A percentile compares a stretch with the other conserved stretches of the same genome.
Evolutionary conservation across 306 rosid species (phyloP).

Genomic region (Quercus robur): DNA sequence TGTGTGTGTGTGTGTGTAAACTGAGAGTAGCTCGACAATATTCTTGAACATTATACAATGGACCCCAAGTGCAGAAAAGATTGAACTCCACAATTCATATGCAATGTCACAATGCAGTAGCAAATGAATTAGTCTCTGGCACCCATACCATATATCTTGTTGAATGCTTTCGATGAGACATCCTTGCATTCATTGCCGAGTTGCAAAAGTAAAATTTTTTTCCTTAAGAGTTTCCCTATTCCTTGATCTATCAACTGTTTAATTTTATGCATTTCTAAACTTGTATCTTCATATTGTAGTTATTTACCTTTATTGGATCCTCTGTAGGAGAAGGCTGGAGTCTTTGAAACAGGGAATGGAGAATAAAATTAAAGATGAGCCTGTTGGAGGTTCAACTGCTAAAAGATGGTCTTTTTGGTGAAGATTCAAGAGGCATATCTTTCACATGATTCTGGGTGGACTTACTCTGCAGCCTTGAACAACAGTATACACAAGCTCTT

Average conservation of each 20-base stretch:
- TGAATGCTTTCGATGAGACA: no score
- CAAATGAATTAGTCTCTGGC: no score
- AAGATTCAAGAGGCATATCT: slow-evolving; percentile 7
- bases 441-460: neutral
- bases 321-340: slow-evolving; percentile 74
- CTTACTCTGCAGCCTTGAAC: neutral
- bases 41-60: no score
- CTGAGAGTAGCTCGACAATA: no score
- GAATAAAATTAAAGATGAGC: slow-evolving; percentile 34
- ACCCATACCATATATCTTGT: no score
- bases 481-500: neutral
- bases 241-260: neutral
- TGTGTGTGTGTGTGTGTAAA: no score
- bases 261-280: neutral
- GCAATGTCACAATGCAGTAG: no score
- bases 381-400: slow-evolving; percentile 19
- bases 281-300: neutral
- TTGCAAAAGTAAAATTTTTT: neutral
- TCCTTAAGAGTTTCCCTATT: neutral
- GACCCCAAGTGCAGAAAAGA: no score
- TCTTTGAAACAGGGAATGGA: slow-evolving; percentile 74
- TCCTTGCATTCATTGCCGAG: neutral
- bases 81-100: no score
- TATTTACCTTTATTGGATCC: slow-evolving; percentile 10
- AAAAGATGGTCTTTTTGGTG: slow-evolving; percentile 44